These are phyloP conservation scores for Dioscorea cayenensis DNA, from an alignment of 116 monocot genomes.

Conservation along the genomic window DNA sequence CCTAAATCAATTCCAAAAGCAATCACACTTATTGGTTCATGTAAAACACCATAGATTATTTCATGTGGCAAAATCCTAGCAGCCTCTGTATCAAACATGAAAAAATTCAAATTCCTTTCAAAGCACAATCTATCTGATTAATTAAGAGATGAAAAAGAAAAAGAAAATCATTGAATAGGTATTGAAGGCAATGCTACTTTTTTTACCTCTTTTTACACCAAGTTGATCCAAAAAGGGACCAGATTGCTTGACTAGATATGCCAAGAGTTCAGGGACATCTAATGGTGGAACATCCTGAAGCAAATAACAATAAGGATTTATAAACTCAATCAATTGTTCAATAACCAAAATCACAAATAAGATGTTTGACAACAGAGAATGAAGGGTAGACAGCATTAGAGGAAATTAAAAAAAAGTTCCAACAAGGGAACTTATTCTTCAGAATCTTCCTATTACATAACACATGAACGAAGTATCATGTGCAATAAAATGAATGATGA, in stretches of 20 bases:
- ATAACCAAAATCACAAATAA: neutral
- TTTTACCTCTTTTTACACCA: conserved; percentile 62
- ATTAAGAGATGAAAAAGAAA: neutral
- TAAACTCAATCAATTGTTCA: neutral
- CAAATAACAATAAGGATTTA: neutral
- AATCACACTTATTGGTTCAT: no score
- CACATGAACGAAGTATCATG: neutral
- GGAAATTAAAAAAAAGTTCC: no score
- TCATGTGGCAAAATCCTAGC: no score
- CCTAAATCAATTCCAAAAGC: no score
- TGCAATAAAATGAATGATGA: neutral
- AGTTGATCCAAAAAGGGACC: conserved; percentile 79
- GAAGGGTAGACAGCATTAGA: neutral
- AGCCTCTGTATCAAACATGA: no score
- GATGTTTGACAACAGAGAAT: neutral
- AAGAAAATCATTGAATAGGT: neutral
- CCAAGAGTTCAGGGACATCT: conserved; percentile 86
- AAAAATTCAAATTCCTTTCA: neutral
- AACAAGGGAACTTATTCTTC: no score
- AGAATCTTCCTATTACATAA: no score
- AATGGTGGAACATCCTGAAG: conserved; percentile 86
- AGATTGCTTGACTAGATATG: conserved; percentile 84
- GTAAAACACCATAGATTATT: no score
- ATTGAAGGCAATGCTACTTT: neutral
- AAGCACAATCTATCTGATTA: neutral